A percentile compares a stretch with the other conserved stretches of the same genome.
Conservation (phyloP, 2,329 filamentous ascomycete species). For the Clarireedia homoeocarpa region DNA sequence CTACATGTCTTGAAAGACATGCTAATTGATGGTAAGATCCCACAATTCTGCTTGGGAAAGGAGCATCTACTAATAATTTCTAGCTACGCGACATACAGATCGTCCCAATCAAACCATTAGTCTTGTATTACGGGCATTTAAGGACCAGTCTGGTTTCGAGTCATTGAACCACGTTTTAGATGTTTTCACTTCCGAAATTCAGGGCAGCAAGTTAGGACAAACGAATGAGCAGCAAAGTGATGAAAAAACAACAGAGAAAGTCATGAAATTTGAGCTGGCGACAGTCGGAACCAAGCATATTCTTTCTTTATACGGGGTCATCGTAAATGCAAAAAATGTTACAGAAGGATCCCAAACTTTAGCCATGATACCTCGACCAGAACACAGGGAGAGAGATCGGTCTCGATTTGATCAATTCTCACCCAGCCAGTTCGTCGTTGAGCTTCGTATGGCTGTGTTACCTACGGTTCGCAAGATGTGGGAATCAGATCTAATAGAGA, state of each 20-base stretch:
- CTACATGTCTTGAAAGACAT: slow-evolving; percentile 71
- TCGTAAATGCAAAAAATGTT: slow-evolving; percentile 72
- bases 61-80: not conserved
- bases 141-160: slow-evolving; percentile 68
- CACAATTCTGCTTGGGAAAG: slow-evolving; percentile 6
- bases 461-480: slow-evolving; percentile 72
- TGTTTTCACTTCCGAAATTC: slow-evolving; percentile 54
- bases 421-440: slow-evolving; percentile 72
- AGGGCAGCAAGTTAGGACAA: slow-evolving; percentile 26
- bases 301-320: slow-evolving; percentile 68
- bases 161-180: slow-evolving; percentile 65
- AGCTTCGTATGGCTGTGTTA: slow-evolving; percentile 72
- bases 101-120: slow-evolving; percentile 50
- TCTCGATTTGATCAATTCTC: slow-evolving; percentile 53
- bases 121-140: slow-evolving; percentile 79
- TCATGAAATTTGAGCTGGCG: slow-evolving; percentile 34
- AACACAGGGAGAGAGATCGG: slow-evolving; percentile 47
- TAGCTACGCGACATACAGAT: slow-evolving; percentile 24
- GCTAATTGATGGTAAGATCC: slow-evolving; percentile 55
- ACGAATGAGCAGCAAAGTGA: slow-evolving; percentile 21
- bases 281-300: slow-evolving; percentile 68
- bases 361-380: slow-evolving; percentile 41
- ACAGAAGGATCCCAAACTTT: slow-evolving; percentile 64
- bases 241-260: slow-evolving; percentile 28
- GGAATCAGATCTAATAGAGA: slow-evolving; percentile 78